Evolutionary conservation across 2,329 filamentous ascomycete genomes (phyloP).

Genomic region (Apiospora sp.): DNA sequence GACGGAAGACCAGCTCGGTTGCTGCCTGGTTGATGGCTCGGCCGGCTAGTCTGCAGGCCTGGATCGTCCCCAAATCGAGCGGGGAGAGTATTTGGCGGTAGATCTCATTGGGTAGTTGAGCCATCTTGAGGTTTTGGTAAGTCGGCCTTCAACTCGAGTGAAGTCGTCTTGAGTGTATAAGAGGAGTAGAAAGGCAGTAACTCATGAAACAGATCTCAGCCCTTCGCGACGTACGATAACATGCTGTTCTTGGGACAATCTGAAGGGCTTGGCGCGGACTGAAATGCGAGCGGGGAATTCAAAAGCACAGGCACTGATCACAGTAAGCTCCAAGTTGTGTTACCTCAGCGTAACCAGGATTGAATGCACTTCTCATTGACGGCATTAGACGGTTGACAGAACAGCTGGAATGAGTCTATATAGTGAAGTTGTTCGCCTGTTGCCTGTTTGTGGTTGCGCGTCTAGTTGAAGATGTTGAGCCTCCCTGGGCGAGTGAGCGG

Average conservation of each 20-base stretch:
- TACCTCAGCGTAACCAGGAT: not conserved
- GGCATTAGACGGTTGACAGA: not conserved
- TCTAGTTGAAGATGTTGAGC: not conserved
- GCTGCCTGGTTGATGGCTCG: not conserved
- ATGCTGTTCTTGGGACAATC: not conserved
- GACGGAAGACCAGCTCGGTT: not conserved
- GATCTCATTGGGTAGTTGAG: not conserved
- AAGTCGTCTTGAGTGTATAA: not conserved
- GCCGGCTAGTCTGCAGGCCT: not conserved
- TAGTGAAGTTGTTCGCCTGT: not conserved
- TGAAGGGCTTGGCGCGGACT: not conserved
- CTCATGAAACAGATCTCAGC: not conserved
- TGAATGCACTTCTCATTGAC: not conserved
- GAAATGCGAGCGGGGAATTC: not conserved
- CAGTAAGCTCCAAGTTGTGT: not conserved
- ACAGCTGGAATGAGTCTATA: not conserved
- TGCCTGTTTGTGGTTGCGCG: not conserved
- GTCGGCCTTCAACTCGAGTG: not conserved
- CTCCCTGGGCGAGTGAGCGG: not conserved
- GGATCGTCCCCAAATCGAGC: not conserved
- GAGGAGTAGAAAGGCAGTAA: not conserved
- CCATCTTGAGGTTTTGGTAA: not conserved
- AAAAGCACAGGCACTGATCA: not conserved
- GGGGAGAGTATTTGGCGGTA: slow-evolving; percentile 4
- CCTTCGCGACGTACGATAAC: not conserved